Evolutionary conservation across 73 alveolate species (phyloP).

Genomic region (Halteria grandinella): DNA sequence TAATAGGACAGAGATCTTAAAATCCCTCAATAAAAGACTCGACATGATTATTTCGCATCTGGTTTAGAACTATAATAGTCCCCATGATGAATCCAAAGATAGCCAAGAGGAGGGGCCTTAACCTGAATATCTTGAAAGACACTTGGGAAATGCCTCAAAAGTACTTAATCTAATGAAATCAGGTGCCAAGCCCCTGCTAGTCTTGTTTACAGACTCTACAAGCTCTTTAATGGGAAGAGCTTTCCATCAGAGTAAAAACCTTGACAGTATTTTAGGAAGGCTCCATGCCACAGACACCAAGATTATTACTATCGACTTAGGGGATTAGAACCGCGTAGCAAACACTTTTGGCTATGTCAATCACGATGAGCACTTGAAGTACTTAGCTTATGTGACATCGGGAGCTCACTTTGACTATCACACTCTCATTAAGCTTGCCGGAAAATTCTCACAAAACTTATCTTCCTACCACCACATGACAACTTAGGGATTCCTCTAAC

Average conservation of each 20-base stretch:
- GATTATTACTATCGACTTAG: constrained; percentile 37
- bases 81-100: neutral
- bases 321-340: constrained; percentile 16
- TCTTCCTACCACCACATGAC: too few species aligned
- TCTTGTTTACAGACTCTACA: constrained; percentile 26
- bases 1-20: constrained; percentile 1
- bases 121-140: constrained; percentile 11
- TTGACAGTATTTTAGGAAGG: constrained; percentile 7
- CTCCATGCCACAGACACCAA: constrained; percentile 28
- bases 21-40: constrained; percentile 1
- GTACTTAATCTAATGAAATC: constrained; percentile 7
- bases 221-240: constrained; percentile 10
- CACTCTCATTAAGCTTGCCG: neutral
- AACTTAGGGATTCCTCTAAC: too few species aligned
- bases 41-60: constrained; percentile 1
- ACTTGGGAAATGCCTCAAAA: neutral
- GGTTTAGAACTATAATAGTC: constrained; percentile 22
- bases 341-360: constrained; percentile 35
- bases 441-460: neutral
- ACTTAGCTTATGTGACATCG: constrained; percentile 32
- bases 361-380: constrained; percentile 38
- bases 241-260: neutral
- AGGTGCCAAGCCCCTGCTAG: constrained; percentile 26
- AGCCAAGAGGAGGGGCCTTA: neutral
- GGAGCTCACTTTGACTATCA: constrained; percentile 43